Evolutionary conservation across 441 rosid genomes (phyloP).

Genomic region (Biscutella auriculata): DNA sequence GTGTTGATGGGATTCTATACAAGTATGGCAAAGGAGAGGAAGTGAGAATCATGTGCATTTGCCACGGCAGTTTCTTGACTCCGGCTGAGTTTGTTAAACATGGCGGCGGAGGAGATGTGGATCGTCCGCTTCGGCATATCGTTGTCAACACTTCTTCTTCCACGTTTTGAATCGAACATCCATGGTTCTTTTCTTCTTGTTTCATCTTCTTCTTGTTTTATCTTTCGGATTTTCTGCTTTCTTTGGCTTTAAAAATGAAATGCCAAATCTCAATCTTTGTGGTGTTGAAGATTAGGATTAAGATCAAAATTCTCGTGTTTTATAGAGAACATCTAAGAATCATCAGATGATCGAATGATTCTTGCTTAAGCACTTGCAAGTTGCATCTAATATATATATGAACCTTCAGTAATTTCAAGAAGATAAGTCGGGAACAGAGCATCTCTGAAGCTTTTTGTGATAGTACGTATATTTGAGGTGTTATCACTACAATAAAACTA

Average conservation of each 20-base stretch:
- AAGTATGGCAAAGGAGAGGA: slow-evolving; percentile 79
- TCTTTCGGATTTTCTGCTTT: background rate
- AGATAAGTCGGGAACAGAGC: too few relatives aligned
- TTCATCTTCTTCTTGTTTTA: background rate
- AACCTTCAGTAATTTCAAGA: too few relatives aligned
- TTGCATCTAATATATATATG: too few relatives aligned
- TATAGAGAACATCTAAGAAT: slow-evolving; percentile 10
- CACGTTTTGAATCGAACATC: slow-evolving; percentile 17
- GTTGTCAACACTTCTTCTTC: slow-evolving; percentile 57
- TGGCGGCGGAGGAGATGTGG: slow-evolving; percentile 76
- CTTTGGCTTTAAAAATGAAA: slow-evolving; percentile 11
- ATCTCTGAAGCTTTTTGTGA: too few relatives aligned
- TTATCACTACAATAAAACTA: too few relatives aligned
- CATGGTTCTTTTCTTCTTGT: background rate
- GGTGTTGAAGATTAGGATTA: background rate
- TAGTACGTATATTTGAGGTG: too few relatives aligned
- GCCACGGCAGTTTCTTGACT: slow-evolving; percentile 80
- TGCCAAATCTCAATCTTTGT: slow-evolving; percentile 19
- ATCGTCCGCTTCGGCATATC: slow-evolving; percentile 81
- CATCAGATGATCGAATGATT: slow-evolving; percentile 9
- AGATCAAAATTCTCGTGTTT: slow-evolving; percentile 10
- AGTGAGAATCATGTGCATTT: slow-evolving; percentile 87
- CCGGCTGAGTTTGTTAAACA: slow-evolving; percentile 93
- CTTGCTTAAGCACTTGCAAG: slow-evolving; percentile 2
- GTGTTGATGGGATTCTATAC: slow-evolving; percentile 75